These are phyloP conservation scores for Ustilago esculenta DNA, from an alignment of 1,284 basidiomycete species.

Conservation along the genomic window DNA sequence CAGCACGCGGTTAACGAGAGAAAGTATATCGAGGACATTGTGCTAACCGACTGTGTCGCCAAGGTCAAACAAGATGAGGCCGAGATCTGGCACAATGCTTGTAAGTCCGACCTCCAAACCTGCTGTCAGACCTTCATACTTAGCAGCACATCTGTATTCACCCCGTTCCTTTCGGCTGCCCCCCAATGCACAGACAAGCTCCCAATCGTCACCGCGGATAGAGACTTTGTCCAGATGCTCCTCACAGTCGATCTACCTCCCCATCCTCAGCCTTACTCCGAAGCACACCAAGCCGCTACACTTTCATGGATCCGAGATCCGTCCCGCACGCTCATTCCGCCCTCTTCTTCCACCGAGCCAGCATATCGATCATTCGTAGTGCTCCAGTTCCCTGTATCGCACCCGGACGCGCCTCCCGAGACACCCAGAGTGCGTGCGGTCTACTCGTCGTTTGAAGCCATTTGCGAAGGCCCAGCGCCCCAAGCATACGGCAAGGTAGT, in stretches of 20 bases:
- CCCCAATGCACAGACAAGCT: slow-evolving; percentile 55
- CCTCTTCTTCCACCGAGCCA: slow-evolving; percentile 2
- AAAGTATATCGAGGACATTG: slow-evolving; percentile 53
- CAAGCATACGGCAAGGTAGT: slow-evolving; percentile 1
- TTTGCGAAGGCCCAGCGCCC: slow-evolving; percentile 29
- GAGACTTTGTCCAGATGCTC: slow-evolving; percentile 62
- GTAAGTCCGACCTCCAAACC: slow-evolving; percentile 18
- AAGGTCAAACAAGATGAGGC: slow-evolving; percentile 37
- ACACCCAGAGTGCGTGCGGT: slow-evolving; percentile 49
- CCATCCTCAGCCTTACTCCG: slow-evolving; percentile 46
- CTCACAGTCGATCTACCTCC: slow-evolving; percentile 57
- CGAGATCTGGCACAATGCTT: slow-evolving; percentile 54
- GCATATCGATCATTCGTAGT: slow-evolving; percentile 52
- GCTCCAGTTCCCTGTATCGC: slow-evolving; percentile 47
- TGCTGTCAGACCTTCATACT: too few relatives aligned
- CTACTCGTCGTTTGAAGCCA: slow-evolving; percentile 60
- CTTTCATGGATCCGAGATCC: slow-evolving; percentile 26
- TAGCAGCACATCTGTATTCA: too few relatives aligned
- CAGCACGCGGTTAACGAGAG: slow-evolving; percentile 52
- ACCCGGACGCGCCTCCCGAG: slow-evolving; percentile 33
- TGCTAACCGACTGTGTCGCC: slow-evolving; percentile 35
- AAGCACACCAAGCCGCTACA: slow-evolving; percentile 43
- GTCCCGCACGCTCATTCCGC: slow-evolving; percentile 17
- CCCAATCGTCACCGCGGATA: slow-evolving; percentile 51
- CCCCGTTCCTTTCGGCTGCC: too few relatives aligned